Evolutionary conservation across 2,329 filamentous ascomycete species (phyloP).

Genomic region (Arthroderma uncinatum): DNA sequence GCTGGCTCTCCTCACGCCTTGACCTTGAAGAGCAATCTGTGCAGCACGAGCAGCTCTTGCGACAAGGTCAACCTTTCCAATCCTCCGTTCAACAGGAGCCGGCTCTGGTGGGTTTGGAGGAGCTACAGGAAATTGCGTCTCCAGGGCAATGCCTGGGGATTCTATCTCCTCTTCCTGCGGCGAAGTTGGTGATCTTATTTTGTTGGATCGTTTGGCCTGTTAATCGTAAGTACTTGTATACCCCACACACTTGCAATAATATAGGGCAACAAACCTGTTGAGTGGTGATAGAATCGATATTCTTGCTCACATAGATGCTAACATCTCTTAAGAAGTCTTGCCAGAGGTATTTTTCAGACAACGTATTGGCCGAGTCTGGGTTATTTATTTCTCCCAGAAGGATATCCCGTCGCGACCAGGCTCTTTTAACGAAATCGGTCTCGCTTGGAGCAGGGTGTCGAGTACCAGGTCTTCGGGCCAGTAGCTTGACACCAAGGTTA

Average conservation of each 20-base stretch:
- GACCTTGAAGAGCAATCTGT: slow-evolving; percentile 38
- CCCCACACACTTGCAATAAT: neutral
- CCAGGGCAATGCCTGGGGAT: slow-evolving; percentile 28
- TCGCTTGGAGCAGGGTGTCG: slow-evolving; percentile 47
- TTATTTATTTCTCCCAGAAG: slow-evolving; percentile 46
- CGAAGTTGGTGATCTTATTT: slow-evolving; percentile 28
- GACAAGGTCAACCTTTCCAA: slow-evolving; percentile 35
- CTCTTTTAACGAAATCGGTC: slow-evolving; percentile 47
- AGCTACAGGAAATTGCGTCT: slow-evolving; percentile 33
- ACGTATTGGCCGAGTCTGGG: slow-evolving; percentile 36
- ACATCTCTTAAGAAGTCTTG: slow-evolving; percentile 51
- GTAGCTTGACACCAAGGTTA: slow-evolving; percentile 44
- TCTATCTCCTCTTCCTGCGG: slow-evolving; percentile 28
- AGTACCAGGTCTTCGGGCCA: slow-evolving; percentile 44
- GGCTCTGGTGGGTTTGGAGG: slow-evolving; percentile 28
- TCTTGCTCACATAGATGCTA: slow-evolving; percentile 47
- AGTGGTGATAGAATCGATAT: slow-evolving; percentile 43
- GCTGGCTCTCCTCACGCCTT: slow-evolving; percentile 22
- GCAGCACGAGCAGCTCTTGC: slow-evolving; percentile 39
- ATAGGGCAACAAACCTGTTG: slow-evolving; percentile 31
- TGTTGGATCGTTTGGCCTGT: slow-evolving; percentile 31
- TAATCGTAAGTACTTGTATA: neutral
- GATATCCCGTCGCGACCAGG: slow-evolving; percentile 45
- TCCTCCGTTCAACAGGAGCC: slow-evolving; percentile 28
- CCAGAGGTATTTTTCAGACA: slow-evolving; percentile 53